Evolutionary conservation across 352 stramenopile species (phyloP), one percentile per base, ranked within the genome.

Genomic region (Globisporangium paddicum): DNA sequence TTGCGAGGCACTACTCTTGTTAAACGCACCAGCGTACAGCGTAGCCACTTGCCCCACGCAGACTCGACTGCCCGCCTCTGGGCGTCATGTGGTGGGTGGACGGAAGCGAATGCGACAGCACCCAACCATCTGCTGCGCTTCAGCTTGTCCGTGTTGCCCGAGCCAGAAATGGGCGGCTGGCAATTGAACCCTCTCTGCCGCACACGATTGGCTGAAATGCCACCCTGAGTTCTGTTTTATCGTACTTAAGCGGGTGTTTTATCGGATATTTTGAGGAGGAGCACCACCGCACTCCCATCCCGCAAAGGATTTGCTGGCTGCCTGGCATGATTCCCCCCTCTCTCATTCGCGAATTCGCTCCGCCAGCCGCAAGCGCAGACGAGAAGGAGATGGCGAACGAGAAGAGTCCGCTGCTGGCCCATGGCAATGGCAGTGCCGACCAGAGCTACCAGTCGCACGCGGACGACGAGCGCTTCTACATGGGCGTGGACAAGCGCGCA

Each of bases 401-500:
- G 58, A 82, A 82, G 64, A 89, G 79, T 53, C 79, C 79, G 55
- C 68, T 87, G 61, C 73, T 86, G 47, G 68, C 68, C 51, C 62
- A 71, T 62, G 64, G 49, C 56, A 63, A 71, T 62, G 64, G 49
- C 56, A 67, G 54, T 37, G 68, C 64, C 66, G 72, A 68, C 46
- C 62, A 69, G 28, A 46, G 61, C 28, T 69, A 64, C 63, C 40
- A 67, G 58, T 42, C 16, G 5, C 47, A 30, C 21, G 5, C 11
- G 4, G 58, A 82, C 55, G 82, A 90, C 53, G 79, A 88, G 19
- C 76, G 77, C 47, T 85, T 83, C 67, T 90, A 87, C 69, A 84
- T 93, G 79, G 84, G 80, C 67, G 69, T 87, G 46, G 84, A 93
- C 75, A 91, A 90, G 60, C 78, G 73, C 52, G 74, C 79, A 58